Conservation (phyloP, 306 rosid species). For the Begonia masoniana region DNA sequence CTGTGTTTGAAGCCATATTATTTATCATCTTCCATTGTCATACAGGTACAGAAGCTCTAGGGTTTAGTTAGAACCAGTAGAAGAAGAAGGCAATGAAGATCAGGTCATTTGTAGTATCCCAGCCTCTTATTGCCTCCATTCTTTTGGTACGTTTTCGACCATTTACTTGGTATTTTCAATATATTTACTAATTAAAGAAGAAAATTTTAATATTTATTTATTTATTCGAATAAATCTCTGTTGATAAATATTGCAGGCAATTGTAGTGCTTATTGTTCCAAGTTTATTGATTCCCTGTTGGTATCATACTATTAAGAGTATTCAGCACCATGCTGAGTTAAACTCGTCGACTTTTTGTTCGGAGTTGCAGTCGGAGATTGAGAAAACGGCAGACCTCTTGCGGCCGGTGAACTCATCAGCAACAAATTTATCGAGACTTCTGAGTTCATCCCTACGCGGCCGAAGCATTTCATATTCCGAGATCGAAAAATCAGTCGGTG, state of each 20-base stretch:
- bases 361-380: conserved; percentile 4
- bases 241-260: conserved; percentile 11
- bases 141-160: conserved; percentile 1
- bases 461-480: conserved; percentile 5
- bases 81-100: conserved; percentile 7
- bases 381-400: conserved; percentile 4
- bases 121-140: conserved; percentile 10
- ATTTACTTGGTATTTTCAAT: not conserved
- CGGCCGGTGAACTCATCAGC: conserved; percentile 1
- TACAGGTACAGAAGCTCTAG: no score
- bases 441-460: conserved; percentile 4
- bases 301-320: conserved; percentile 5
- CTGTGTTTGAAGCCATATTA: no score
- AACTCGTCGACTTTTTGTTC: not conserved
- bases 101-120: not conserved
- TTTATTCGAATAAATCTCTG: no score
- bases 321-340: conserved; percentile 3
- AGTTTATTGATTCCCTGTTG: conserved; percentile 12
- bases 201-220: not conserved
- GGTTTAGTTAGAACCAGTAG: no score
- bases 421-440: conserved; percentile 4
- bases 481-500: conserved; percentile 9
- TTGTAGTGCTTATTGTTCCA: conserved; percentile 8
- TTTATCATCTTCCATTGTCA: no score
- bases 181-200: no score